Evolutionary conservation across 2,329 filamentous ascomycete species (phyloP), one percentile per base, ranked within the genome.

Genomic region (Penicillium verrucosum): DNA sequence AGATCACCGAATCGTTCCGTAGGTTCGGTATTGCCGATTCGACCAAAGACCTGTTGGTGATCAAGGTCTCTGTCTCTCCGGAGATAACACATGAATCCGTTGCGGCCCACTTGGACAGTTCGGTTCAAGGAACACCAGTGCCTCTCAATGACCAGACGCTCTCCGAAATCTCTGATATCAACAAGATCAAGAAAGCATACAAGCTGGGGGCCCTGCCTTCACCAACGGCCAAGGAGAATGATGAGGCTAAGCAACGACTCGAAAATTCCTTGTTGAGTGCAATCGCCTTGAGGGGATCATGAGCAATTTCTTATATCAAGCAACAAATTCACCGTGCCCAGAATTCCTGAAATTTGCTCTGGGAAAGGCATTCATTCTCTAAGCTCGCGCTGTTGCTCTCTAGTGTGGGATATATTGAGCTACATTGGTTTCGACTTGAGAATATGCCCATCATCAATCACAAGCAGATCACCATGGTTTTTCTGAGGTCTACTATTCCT

Each of bases 1-100:
- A 95, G 91, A 97, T 99, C 68, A 85, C 91, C 50, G 92, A 97
- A 65, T 88, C 92, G 0, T 97, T 97, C 75, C 88, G 90, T 32
- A 87, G 88, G 52, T 96, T 94, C 69, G 94, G 94, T 46, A 86
- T 97, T 56, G 80, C 83, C 0, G 84, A 90, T 12, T 77, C 80
- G 11, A 94, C 89, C 2, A 86, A 81, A 43, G 75, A 87, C 64
- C 75, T 99, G n/a, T 77, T 97, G 3, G 86, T 90, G 7, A 81
- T 97, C 68, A 97, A 97, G 71, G 81, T 97, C 25, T 82, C 86
- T 10, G 79, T 81, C 16, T 78, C 79, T 0, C 74, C 78, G 45
- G 71, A 75, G 34, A 73, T 78, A 45, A 76, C 79, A 6, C 70
- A 77, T 45, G 73, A 79, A n/a, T 76, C 77, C 3, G 75, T 84